Evolutionary conservation across 495 filamentous ascomycete genomes (phyloP).

Genomic region (Lepraria neglecta): DNA sequence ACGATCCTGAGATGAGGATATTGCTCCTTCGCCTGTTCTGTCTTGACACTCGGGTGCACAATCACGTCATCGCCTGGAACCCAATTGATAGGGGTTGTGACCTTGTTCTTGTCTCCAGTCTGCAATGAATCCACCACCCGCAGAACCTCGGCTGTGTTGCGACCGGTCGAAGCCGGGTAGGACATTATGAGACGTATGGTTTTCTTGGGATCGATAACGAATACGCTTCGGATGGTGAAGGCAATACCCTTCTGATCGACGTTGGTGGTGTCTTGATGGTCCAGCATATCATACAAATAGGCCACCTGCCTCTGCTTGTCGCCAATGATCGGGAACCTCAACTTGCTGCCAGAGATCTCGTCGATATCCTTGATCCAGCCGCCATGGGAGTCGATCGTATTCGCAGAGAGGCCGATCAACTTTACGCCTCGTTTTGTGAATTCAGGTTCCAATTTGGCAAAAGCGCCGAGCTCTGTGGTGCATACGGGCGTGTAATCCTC

Average conservation of each 20-base stretch:
- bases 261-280: slow-evolving; percentile 77
- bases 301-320: slow-evolving; percentile 94
- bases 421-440: slow-evolving; percentile 91
- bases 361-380: slow-evolving; percentile 84
- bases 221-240: slow-evolving; percentile 98
- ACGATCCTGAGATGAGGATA: slow-evolving; percentile 89
- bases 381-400: slow-evolving; percentile 59
- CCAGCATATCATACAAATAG: slow-evolving; percentile 92
- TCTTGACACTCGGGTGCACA: slow-evolving; percentile 81
- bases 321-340: slow-evolving; percentile 93
- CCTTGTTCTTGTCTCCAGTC: slow-evolving; percentile 91
- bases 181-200: slow-evolving; percentile 92
- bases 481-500: slow-evolving; percentile 62
- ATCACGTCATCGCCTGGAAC: slow-evolving; percentile 87
- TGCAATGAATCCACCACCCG: slow-evolving; percentile 94
- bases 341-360: slow-evolving; percentile 74
- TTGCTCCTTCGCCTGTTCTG: slow-evolving; percentile 78
- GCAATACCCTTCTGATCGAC: slow-evolving; percentile 93
- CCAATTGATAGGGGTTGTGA: slow-evolving; percentile 95
- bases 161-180: slow-evolving; percentile 95
- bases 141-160: slow-evolving; percentile 93
- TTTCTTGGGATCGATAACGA: slow-evolving; percentile 98
- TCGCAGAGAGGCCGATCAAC: slow-evolving; percentile 89
- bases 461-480: slow-evolving; percentile 97
- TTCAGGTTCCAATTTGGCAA: slow-evolving; percentile 93